These are phyloP conservation scores for Ascosphaera apis DNA, from an alignment of 2,329 filamentous ascomycete species.

Conservation along the genomic window DNA sequence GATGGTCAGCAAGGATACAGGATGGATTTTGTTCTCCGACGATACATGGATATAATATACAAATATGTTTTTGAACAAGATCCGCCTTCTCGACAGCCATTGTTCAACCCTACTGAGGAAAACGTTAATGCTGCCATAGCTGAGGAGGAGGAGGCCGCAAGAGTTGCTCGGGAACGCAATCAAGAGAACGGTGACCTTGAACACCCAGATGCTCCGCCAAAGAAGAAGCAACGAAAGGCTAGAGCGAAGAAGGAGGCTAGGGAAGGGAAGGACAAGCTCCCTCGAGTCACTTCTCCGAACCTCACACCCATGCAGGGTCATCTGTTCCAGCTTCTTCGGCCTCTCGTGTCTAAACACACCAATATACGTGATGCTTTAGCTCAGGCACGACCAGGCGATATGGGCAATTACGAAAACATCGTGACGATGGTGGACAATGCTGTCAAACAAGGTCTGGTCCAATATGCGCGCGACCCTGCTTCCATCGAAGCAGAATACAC, in stretches of 20 bases:
- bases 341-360: slow-evolving; percentile 58
- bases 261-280: slow-evolving; percentile 16
- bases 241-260: not conserved
- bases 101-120: slow-evolving; percentile 43
- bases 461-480: slow-evolving; percentile 21
- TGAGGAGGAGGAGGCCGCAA: slow-evolving; percentile 1
- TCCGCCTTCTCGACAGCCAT: slow-evolving; percentile 42
- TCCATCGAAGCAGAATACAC: slow-evolving; percentile 14
- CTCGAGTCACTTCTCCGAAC: slow-evolving; percentile 36
- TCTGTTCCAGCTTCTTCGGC: slow-evolving; percentile 72
- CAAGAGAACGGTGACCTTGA: slow-evolving; percentile 8
- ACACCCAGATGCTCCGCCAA: slow-evolving; percentile 25
- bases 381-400: slow-evolving; percentile 41
- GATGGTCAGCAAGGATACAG: slow-evolving; percentile 68
- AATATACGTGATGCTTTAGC: slow-evolving; percentile 72
- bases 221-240: slow-evolving; percentile 18
- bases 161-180: not conserved
- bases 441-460: slow-evolving; percentile 48
- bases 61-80: slow-evolving; percentile 44
- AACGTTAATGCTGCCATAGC: slow-evolving; percentile 10
- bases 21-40: slow-evolving; percentile 63
- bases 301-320: slow-evolving; percentile 69
- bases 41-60: slow-evolving; percentile 82
- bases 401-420: slow-evolving; percentile 55
- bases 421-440: slow-evolving; percentile 51